A percentile compares a stretch with the other conserved stretches of the same genome.
phyloP scores from a whole-genome alignment of 352 stramenopile genomes.

The Pythium chondricola region DNA sequence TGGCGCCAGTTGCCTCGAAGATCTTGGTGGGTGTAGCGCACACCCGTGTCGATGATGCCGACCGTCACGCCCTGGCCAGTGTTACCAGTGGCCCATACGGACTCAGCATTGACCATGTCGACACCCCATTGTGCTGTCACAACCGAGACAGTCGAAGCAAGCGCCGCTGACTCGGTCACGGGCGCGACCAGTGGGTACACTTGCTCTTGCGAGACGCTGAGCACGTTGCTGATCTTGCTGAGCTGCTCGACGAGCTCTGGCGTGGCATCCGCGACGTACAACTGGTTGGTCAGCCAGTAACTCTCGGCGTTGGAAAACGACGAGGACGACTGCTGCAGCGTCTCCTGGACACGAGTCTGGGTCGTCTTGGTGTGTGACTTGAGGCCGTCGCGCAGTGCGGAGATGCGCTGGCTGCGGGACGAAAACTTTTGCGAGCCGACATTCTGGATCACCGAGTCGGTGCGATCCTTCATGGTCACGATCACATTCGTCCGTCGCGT shows the following conservation, averaged over 20 bases:
- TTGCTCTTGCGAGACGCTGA: constrained; percentile 31
- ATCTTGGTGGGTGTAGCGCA: constrained; percentile 39
- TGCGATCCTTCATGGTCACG: constrained; percentile 39
- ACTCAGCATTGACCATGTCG: constrained; percentile 38
- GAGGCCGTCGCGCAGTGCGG: constrained; percentile 29
- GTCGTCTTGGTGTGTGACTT: constrained; percentile 26
- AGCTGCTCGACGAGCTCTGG: constrained; percentile 39
- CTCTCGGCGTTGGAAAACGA: constrained; percentile 28
- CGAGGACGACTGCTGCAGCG: too few species aligned
- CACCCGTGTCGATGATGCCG: constrained; percentile 57
- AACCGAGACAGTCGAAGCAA: constrained; percentile 23
- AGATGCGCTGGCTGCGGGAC: constrained; percentile 23
- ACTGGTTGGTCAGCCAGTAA: constrained; percentile 63
- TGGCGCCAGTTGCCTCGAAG: constrained; percentile 31
- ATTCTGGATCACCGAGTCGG: constrained; percentile 21
- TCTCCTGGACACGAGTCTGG: constrained; percentile 23
- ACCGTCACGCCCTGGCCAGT: constrained; percentile 46
- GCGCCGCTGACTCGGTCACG: constrained; percentile 7
- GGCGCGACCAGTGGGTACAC: constrained; percentile 29
- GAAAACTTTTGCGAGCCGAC: constrained; percentile 32
- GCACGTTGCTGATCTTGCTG: constrained; percentile 27
- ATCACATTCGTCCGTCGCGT: constrained; percentile 36
- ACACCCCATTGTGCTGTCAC: constrained; percentile 40
- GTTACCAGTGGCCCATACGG: constrained; percentile 41
- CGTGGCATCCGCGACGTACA: constrained; percentile 45